Evolutionary conservation across 257 asterid genomes (phyloP).

Genomic region (Nicotiana noctiflora): DNA sequence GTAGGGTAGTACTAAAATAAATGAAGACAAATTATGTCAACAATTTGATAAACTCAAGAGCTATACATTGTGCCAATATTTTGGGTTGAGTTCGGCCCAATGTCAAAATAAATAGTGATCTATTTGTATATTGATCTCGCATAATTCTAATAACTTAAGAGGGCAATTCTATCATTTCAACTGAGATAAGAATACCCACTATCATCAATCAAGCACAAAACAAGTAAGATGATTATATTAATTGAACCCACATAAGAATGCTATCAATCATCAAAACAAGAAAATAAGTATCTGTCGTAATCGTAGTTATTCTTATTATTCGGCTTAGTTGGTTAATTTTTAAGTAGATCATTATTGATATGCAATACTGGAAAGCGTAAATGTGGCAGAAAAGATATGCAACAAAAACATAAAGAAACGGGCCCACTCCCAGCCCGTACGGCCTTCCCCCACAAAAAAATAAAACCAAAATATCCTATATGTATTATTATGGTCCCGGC

Average conservation of each 20-base stretch:
- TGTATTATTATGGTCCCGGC: constrained; percentile 91
- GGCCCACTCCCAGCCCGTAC: no score
- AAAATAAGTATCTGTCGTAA: background rate
- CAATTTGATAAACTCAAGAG: background rate
- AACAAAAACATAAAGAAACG: no score
- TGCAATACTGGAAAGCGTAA: no score
- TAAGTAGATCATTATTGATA: no score
- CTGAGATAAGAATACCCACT: background rate
- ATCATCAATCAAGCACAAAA: background rate
- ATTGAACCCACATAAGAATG: background rate
- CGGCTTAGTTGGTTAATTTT: background rate
- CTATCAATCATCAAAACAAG: background rate
- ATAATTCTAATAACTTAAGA: background rate
- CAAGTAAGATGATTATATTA: background rate
- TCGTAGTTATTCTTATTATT: background rate
- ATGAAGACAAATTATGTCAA: background rate
- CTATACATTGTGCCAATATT: background rate
- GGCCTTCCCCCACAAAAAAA: no score
- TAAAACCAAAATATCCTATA: no score
- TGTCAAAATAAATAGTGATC: no score
- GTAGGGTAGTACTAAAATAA: background rate
- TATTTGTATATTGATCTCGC: no score
- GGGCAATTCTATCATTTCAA: background rate
- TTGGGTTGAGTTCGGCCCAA: no score
- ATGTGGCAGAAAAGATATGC: no score